phyloP scores from a whole-genome alignment of 2,329 filamentous ascomycete species.

The Sclerotiophoma versabilis region DNA sequence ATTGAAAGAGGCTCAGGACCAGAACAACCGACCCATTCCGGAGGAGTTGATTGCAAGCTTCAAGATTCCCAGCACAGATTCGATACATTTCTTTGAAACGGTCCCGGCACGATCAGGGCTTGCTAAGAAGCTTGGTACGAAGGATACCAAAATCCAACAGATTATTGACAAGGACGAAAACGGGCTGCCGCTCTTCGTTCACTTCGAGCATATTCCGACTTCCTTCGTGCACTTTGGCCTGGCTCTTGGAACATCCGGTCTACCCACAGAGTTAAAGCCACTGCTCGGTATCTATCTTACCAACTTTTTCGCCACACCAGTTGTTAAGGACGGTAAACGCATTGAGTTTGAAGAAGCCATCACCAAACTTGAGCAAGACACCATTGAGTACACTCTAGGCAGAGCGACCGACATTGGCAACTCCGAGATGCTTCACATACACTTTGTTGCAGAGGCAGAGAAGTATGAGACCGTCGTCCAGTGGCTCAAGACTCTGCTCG shows the following conservation, averaged over 20 bases:
- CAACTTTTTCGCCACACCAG: constrained; percentile 93
- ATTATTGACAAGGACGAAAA: constrained; percentile 73
- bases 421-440: constrained; percentile 79
- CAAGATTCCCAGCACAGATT: constrained; percentile 82
- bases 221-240: constrained; percentile 89
- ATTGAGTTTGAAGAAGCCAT: constrained; percentile 93
- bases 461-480: constrained; percentile 84
- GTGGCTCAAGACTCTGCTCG: constrained; percentile 87
- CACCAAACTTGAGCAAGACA: constrained; percentile 88
- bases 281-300: constrained; percentile 84
- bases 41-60: constrained; percentile 80
- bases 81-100: constrained; percentile 93
- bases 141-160: constrained; percentile 74
- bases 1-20: constrained; percentile 81
- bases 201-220: constrained; percentile 92
- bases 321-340: constrained; percentile 75
- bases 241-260: constrained; percentile 76
- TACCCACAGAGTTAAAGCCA: constrained; percentile 85
- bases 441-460: constrained; percentile 84
- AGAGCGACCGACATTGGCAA: constrained; percentile 74
- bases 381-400: constrained; percentile 80
- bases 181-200: constrained; percentile 82
- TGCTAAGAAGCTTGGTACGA: constrained; percentile 73
- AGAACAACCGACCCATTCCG: constrained; percentile 89
- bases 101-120: constrained; percentile 82